phyloP scores from a whole-genome alignment of 768 basidiomycete species.

The Kwoniella newhampshirensis region DNA sequence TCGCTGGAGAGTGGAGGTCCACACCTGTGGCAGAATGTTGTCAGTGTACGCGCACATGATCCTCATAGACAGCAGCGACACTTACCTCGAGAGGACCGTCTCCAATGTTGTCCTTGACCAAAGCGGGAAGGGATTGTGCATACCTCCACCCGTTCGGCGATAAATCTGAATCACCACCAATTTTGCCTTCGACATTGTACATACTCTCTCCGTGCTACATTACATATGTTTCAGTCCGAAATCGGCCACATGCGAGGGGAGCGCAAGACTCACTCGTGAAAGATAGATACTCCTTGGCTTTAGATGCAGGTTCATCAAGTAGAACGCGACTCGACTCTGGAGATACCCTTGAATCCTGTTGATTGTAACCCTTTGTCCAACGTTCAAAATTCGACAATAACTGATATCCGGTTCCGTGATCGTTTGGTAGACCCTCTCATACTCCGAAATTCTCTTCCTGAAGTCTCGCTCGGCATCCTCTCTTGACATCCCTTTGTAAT shows the following conservation, averaged over 20 bases:
- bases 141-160: constrained; percentile 83
- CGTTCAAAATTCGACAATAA: constrained; percentile 87
- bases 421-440: constrained; percentile 93
- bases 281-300: constrained; percentile 96
- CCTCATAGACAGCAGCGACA: constrained; percentile 11
- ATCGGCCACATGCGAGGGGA: constrained; percentile 4
- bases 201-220: constrained; percentile 93
- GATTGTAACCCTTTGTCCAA: constrained; percentile 83
- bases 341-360: constrained; percentile 86
- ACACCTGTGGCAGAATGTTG: constrained; percentile 63
- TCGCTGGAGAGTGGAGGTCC: constrained; percentile 95
- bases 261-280: constrained; percentile 70
- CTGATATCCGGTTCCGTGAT: constrained; percentile 86
- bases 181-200: constrained; percentile 93
- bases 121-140: constrained; percentile 74
- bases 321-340: constrained; percentile 95
- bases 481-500: constrained; percentile 84
- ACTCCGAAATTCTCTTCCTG: constrained; percentile 80
- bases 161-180: constrained; percentile 92
- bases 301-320: constrained; percentile 95
- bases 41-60: neutral
- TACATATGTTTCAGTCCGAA: constrained; percentile 1
- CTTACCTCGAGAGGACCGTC: constrained; percentile 78
- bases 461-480: constrained; percentile 90
- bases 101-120: constrained; percentile 88